Conservation (phyloP, 225 moss, liverwort and hornwort genomes). For the Ulota crispa region DNA sequence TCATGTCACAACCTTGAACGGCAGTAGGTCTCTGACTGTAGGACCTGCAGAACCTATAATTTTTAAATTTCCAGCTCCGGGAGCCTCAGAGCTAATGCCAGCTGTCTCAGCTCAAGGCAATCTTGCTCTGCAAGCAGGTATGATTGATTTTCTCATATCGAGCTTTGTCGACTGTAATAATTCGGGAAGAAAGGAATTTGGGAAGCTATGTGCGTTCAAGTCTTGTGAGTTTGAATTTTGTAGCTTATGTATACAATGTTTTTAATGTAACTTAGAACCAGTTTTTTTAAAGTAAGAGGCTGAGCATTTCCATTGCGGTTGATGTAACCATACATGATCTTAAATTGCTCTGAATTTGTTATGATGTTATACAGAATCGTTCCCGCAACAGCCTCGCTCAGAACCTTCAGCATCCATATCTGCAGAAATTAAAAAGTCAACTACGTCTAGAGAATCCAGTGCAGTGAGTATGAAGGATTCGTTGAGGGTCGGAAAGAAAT, state of each 20-base stretch:
- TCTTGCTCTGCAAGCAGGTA: constrained; percentile 34
- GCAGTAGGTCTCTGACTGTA: constrained; percentile 14
- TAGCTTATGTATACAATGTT: not conserved
- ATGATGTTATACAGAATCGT: constrained; percentile 30
- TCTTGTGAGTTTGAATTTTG: not conserved
- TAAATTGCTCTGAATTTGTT: constrained; percentile 15
- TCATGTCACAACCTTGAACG: constrained; percentile 24
- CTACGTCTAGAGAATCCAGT: constrained; percentile 23
- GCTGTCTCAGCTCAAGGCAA: constrained; percentile 15
- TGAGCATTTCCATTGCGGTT: not conserved
- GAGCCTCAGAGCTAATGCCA: constrained; percentile 16
- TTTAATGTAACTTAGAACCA: not conserved
- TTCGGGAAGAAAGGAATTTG: not conserved
- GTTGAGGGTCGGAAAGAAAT: constrained; percentile 21
- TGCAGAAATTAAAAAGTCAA: constrained; percentile 25
- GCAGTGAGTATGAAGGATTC: constrained; percentile 27
- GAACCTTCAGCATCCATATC: constrained; percentile 18
- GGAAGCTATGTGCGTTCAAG: not conserved
- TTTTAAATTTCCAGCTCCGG: constrained; percentile 6
- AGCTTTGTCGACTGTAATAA: not conserved
- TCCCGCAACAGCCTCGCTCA: constrained; percentile 21
- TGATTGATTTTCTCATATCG: not conserved
- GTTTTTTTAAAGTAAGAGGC: not conserved
- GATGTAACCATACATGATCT: constrained; percentile 1
- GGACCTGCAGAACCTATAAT: constrained; percentile 26